Base-by-base conservation (phyloP, 768 basidiomycete genomes). In the Amanita molliuscula region DNA sequence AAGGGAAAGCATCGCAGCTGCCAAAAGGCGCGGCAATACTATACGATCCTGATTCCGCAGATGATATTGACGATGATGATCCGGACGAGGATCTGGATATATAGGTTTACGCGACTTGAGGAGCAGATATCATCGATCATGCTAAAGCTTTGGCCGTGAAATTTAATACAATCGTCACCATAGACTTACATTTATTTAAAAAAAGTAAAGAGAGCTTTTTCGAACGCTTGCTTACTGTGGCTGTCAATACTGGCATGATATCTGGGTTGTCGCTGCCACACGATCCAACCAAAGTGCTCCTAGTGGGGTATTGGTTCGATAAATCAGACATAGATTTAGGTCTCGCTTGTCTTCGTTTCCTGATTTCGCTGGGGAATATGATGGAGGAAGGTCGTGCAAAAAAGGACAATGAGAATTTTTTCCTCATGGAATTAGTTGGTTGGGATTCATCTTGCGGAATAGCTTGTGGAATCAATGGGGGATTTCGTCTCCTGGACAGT, bases 1-100 rank as follows among this genome's bases (percentile, higher is more conserved):
- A 34, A 52, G 45, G 44, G 9, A 52, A 40, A 52, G 5, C 58
- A 58, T 42, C 65, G 54, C 29, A 54, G 18, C 56, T 37, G 54
- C 53, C 45, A n/a, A 45, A 56, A 4, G 56, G 63, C 23, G 69
- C 72, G 8, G 72, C 77, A 1, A 94, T 96, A 48, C 72, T 84
- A 53, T 96, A 95, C 55, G 89, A 93, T 56, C 91, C 93, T 7
- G 93, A 94, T 61, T 90, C 88, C 23, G 91, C 87, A 23, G 93
- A 96, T 59, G 93, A 96, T 56, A 78, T 94, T 45, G 93, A 96
- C 60, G 93, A 94, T 48, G 93, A 95, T 49, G 93, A 96, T 69
- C 93, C 93, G 18, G 93, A 96, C 57, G 93, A 95, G 61, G 92
- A 95, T 65, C 68, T 95, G 53, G 88, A 95, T 58, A 86, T 93